Conservation (phyloP, 352 stramenopile genomes). For the Vaucheria bursata region DNA sequence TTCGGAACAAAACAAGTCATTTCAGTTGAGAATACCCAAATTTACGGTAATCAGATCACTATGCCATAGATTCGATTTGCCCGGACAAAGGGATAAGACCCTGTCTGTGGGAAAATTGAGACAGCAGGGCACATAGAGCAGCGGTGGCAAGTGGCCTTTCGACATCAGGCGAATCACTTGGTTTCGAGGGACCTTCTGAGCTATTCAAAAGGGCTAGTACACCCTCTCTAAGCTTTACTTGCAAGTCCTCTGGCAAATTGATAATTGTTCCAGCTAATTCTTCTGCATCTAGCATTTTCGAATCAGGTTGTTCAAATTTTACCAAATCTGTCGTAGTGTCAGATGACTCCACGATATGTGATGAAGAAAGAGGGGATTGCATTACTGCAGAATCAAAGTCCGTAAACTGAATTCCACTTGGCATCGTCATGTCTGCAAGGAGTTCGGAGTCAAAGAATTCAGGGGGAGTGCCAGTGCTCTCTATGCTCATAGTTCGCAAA, state of each 20-base stretch:
- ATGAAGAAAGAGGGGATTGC: no score
- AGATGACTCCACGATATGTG: background rate
- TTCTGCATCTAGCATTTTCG: slow-evolving; percentile 4
- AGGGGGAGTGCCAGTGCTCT: background rate
- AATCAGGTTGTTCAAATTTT: background rate
- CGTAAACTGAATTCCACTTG: background rate
- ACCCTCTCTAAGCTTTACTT: slow-evolving; percentile 24
- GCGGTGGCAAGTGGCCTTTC: slow-evolving; percentile 39
- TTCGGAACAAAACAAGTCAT: no score
- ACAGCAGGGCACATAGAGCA: slow-evolving; percentile 31
- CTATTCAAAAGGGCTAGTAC: slow-evolving; percentile 20
- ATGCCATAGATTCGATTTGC: no score
- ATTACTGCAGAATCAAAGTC: background rate
- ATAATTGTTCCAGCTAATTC: slow-evolving; percentile 16
- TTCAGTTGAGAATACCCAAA: no score
- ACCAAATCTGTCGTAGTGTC: background rate
- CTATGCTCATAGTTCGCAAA: background rate
- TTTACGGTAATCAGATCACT: no score
- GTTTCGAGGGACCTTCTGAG: background rate
- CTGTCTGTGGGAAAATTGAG: slow-evolving; percentile 21
- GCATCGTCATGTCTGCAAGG: background rate
- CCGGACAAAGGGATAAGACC: background rate
- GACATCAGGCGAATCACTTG: slow-evolving; percentile 26
- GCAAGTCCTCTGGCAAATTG: slow-evolving; percentile 14
- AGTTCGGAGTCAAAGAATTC: slow-evolving; percentile 5